A percentile compares a stretch with the other conserved stretches of the same genome.
phyloP scores from a whole-genome alignment of 139 green algal species.

The Marvania coccoides region DNA sequence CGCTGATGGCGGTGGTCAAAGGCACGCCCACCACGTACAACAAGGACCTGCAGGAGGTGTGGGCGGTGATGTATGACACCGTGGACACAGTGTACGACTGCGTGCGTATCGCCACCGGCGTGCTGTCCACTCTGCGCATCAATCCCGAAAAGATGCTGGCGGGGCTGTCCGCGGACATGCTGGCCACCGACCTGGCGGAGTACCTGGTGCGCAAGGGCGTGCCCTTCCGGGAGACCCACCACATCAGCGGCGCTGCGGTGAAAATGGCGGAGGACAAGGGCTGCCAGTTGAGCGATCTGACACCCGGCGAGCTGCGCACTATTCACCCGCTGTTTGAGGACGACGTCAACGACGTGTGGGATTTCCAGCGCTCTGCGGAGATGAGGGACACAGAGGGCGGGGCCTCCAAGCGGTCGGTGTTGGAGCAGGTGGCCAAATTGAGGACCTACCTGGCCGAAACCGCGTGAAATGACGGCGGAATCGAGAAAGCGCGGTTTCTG shows the following conservation, averaged over 20 bases:
- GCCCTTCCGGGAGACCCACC: constrained; percentile 92
- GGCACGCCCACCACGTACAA: constrained; percentile 97
- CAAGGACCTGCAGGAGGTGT: constrained; percentile 91
- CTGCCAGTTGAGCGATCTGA: constrained; percentile 67
- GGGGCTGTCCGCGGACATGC: constrained; percentile 88
- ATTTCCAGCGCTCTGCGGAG: constrained; percentile 77
- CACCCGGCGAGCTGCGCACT: constrained; percentile 61
- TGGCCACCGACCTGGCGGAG: constrained; percentile 97
- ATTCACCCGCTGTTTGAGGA: constrained; percentile 85
- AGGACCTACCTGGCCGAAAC: constrained; percentile 52
- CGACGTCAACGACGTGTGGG: constrained; percentile 83
- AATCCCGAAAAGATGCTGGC: constrained; percentile 76
- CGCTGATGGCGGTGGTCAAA: constrained; percentile 82
- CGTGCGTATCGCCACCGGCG: constrained; percentile 86
- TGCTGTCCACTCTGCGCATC: constrained; percentile 86
- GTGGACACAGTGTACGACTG: constrained; percentile 85
- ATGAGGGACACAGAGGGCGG: constrained; percentile 91
- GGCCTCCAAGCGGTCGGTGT: constrained; percentile 68
- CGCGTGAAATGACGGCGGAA: no score
- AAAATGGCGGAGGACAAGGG: constrained; percentile 83
- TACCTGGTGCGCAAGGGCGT: constrained; percentile 98
- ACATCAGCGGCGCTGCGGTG: constrained; percentile 85
- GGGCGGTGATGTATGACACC: constrained; percentile 88
- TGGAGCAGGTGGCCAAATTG: constrained; percentile 83
- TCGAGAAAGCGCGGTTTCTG: no score